Conservation (phyloP, 371 early-diverging fungal species). For the Actinomucor elegans region DNA sequence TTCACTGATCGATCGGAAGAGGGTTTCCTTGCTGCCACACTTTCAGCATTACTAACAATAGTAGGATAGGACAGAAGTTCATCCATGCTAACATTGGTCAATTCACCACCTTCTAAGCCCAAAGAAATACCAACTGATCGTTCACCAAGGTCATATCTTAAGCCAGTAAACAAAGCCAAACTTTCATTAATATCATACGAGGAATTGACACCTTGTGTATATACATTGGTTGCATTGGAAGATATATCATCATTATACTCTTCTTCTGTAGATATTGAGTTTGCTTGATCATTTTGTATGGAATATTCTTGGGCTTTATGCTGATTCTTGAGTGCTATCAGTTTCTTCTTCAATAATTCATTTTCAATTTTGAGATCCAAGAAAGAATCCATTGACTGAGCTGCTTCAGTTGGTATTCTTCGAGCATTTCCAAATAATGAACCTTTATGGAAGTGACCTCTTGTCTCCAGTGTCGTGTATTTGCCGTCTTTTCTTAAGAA, state of each 20-base stretch:
- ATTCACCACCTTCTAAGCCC: constrained; percentile 28
- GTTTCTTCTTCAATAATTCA: constrained; percentile 31
- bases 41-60: constrained; percentile 13
- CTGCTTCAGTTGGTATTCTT: constrained; percentile 32
- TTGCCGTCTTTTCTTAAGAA: constrained; percentile 46
- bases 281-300: neutral
- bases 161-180: constrained; percentile 36
- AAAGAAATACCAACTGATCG: constrained; percentile 36
- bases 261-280: no score
- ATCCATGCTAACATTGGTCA: constrained; percentile 8
- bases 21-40: constrained; percentile 5
- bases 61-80: constrained; percentile 3
- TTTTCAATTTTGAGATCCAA: constrained; percentile 51
- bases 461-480: constrained; percentile 38
- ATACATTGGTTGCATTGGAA: constrained; percentile 21
- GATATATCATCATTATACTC: no score
- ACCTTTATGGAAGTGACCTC: constrained; percentile 33
- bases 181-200: constrained; percentile 23
- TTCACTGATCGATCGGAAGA: constrained; percentile 3
- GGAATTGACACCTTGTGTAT: constrained; percentile 30
- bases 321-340: neutral
- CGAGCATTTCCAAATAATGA: constrained; percentile 45
- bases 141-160: constrained; percentile 35
- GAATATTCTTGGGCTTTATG: neutral
- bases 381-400: constrained; percentile 39